These are phyloP conservation scores for Dactylellina drechsleri DNA, from an alignment of 2,329 filamentous ascomycete genomes.

Conservation along the genomic window DNA sequence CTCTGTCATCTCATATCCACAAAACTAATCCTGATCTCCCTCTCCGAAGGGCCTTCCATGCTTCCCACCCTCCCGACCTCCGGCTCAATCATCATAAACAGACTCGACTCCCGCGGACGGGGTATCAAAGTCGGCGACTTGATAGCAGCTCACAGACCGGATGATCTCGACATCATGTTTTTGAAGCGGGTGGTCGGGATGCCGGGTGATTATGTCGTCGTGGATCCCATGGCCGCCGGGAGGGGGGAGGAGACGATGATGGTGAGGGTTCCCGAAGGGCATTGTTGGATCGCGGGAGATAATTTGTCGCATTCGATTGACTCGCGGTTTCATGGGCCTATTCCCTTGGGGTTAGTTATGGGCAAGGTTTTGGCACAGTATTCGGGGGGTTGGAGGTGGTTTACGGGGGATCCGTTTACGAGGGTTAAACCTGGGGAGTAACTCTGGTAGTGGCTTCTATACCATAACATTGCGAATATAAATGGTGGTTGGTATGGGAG, in stretches of 20 bases:
- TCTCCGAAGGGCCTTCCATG: constrained; percentile 82
- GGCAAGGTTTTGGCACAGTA: constrained; percentile 79
- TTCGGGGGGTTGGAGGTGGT: constrained; percentile 66
- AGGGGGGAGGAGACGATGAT: constrained; percentile 38
- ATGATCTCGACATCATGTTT: constrained; percentile 70
- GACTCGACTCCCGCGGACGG: constrained; percentile 75
- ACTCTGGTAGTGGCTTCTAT: constrained; percentile 2
- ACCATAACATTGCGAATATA: background rate
- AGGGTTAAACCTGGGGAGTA: constrained; percentile 24
- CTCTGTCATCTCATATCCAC: constrained; percentile 67
- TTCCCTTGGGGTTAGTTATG: constrained; percentile 83
- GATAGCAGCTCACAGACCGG: constrained; percentile 80
- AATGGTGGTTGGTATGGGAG: no score
- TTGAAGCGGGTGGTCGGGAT: constrained; percentile 83
- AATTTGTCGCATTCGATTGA: constrained; percentile 86
- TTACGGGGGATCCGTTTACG: constrained; percentile 55
- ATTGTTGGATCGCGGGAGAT: constrained; percentile 91
- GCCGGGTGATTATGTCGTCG: constrained; percentile 70
- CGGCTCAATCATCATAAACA: constrained; percentile 75
- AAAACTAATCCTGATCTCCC: constrained; percentile 71
- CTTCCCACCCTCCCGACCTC: constrained; percentile 78
- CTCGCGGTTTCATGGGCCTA: constrained; percentile 83
- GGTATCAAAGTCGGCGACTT: constrained; percentile 81
- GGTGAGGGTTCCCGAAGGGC: constrained; percentile 81
- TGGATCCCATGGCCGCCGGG: constrained; percentile 60